Evolutionary conservation across 2,329 filamentous ascomycete species (phyloP), one percentile per base, ranked within the genome.

Genomic region (Sporothrix brasiliensis): DNA sequence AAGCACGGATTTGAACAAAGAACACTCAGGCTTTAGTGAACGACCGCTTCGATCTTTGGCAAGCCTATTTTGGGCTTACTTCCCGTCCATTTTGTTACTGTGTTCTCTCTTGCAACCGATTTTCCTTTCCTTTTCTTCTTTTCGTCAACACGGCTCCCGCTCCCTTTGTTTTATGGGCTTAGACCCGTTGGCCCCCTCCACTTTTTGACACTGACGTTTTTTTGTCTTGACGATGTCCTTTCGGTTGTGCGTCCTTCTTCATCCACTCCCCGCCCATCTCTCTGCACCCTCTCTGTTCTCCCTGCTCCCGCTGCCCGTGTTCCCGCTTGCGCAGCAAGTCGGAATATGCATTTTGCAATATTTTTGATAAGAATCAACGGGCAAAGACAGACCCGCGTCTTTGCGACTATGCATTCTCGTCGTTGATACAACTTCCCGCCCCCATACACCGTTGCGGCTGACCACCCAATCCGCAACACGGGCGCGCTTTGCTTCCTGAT

Each of bases 401-500:
- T 49, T 34, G 61, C 61, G 24, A 50, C 44, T 30, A 3, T 21
- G 52, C 1, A 1, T 21, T 50, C 49, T 50, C 6, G 16, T 21
- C 49, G 49, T n/a, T 21, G 19, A 44, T 16, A 9, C 41, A 44
- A 4, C 14, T 30, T n/a, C 19, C 11, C n/a, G 14, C 34, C 34
- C n/a, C 56, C 34, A 16, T 61, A n/a, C 16, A n/a, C 19, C 54
- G 9, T 39, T 30, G 9, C 6, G 19, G 13, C 58, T 39, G 11
- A 44, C 39, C 21, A 7, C 60, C 41, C 24, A 24, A 63, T 63
- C 60, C 60, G 60, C 21, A 27, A 19, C 14, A 21, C 58, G 41
- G 61, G 61, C 61, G 61, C 61, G 61, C 44, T 50, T 66, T 66
- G 44, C 24, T 66, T 66, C 61, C 61, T 50, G 44, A 66, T 34